phyloP scores from a whole-genome alignment of 2,329 filamentous ascomycete species.

The Elsinoe batatas region DNA sequence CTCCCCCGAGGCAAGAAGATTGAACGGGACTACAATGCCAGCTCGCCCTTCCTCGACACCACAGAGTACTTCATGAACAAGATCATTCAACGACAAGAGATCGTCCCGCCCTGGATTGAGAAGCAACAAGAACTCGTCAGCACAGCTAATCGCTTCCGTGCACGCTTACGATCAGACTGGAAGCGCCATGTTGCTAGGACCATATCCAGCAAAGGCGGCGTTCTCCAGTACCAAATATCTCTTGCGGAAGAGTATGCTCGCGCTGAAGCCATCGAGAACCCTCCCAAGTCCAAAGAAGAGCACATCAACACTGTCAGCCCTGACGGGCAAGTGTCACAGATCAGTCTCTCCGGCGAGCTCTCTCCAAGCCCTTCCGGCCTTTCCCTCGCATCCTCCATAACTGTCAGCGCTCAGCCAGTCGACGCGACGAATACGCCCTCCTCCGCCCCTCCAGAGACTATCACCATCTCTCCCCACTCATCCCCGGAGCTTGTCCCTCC shows the following conservation, averaged over 20 bases:
- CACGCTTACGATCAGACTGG: conserved; percentile 72
- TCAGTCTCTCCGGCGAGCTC: conserved; percentile 37
- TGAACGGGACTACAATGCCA: conserved; percentile 71
- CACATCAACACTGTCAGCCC: conserved; percentile 34
- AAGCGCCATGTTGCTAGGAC: conserved; percentile 67
- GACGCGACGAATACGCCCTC: conserved; percentile 20
- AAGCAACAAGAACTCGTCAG: conserved; percentile 85
- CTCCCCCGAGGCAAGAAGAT: conserved; percentile 70
- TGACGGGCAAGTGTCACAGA: conserved; percentile 39
- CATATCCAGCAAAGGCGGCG: conserved; percentile 69
- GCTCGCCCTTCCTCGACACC: conserved; percentile 85
- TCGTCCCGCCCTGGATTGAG: conserved; percentile 96
- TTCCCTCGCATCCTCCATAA: conserved; percentile 22
- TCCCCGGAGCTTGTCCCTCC: conserved; percentile 10
- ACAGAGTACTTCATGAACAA: conserved; percentile 98
- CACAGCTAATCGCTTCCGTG: conserved; percentile 59
- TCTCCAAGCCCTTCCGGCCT: conserved; percentile 21
- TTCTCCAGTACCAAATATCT: conserved; percentile 60
- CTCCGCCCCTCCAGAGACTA: conserved; percentile 5
- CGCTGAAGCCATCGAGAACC: conserved; percentile 60
- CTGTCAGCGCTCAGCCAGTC: conserved; percentile 29
- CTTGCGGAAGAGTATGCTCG: conserved; percentile 63
- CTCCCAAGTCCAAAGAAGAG: conserved; percentile 36
- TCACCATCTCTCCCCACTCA: background rate
- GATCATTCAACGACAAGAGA: conserved; percentile 92